phyloP scores from a whole-genome alignment of 2,329 filamentous ascomycete species.

The Coniochaeta pulveracea region DNA sequence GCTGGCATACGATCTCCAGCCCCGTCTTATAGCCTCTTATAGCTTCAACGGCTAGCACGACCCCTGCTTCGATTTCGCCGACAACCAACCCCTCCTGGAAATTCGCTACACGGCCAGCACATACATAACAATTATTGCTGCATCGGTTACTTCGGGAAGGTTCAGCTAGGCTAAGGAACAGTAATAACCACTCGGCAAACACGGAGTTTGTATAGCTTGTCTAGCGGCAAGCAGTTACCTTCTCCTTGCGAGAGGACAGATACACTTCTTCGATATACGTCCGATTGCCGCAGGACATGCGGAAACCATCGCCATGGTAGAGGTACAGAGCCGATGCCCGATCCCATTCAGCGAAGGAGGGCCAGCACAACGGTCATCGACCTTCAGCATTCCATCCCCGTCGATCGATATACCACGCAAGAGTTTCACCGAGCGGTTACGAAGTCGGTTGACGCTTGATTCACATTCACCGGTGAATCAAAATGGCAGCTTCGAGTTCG shows the following conservation, averaged over 20 bases:
- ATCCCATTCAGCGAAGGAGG: not conserved
- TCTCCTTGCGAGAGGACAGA: not conserved
- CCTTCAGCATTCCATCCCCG: conserved; percentile 7
- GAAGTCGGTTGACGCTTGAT: conserved; percentile 40
- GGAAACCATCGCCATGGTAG: conserved; percentile 3
- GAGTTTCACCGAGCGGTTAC: conserved; percentile 3
- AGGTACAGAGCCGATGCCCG: not conserved
- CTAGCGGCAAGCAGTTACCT: not conserved
- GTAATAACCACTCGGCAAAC: too few species aligned
- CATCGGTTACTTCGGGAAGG: too few species aligned
- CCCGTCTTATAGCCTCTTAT: too few species aligned
- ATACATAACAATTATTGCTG: too few species aligned
- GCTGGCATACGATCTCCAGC: too few species aligned
- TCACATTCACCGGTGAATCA: conserved; percentile 80
- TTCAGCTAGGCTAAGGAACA: too few species aligned
- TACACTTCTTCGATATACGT: too few species aligned
- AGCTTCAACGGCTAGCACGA: too few species aligned
- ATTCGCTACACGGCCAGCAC: too few species aligned
- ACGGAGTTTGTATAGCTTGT: not conserved
- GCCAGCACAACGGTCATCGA: not conserved
- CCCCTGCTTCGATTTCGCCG: too few species aligned
- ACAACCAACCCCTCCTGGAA: too few species aligned
- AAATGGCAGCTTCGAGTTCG: conserved; percentile 92
- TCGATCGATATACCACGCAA: conserved; percentile 3
- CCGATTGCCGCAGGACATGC: too few species aligned